These are phyloP conservation scores for Cenchrus americanus DNA, from an alignment of 176 grass and related monocot species.

Conservation along the genomic window DNA sequence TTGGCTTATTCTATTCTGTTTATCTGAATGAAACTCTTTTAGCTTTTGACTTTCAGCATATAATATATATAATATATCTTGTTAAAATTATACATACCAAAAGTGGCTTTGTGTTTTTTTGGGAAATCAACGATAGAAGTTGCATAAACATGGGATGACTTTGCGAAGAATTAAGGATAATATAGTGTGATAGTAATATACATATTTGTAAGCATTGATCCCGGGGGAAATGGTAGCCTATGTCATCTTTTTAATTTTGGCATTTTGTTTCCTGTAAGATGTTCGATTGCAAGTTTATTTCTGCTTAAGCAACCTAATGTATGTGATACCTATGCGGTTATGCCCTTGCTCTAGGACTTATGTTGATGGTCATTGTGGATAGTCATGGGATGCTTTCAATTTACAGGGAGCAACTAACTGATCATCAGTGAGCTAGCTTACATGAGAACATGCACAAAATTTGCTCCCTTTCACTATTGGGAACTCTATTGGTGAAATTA, in stretches of 20 bases:
- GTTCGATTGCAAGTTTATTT: background rate
- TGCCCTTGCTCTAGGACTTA: background rate
- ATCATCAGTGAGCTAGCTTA: background rate
- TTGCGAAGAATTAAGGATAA: background rate
- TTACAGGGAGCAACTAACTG: background rate
- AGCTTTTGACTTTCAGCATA: constrained; percentile 13
- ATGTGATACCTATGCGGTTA: background rate
- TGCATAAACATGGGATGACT: background rate
- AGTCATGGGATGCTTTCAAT: background rate
- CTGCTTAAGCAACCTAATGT: background rate
- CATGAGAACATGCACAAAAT: background rate
- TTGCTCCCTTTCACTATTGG: background rate
- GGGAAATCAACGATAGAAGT: background rate
- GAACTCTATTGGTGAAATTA: background rate
- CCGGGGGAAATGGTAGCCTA: background rate
- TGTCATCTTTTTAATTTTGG: background rate
- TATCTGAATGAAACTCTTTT: background rate
- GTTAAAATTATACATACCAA: background rate
- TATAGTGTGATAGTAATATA: background rate
- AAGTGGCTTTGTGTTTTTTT: background rate
- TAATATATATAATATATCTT: background rate
- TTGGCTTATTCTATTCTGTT: background rate
- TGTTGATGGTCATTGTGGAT: background rate
- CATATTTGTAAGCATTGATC: background rate
- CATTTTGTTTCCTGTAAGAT: background rate